These are phyloP conservation scores for Dioszegia aurantiaca DNA, from an alignment of 768 basidiomycete species.

Conservation along the genomic window DNA sequence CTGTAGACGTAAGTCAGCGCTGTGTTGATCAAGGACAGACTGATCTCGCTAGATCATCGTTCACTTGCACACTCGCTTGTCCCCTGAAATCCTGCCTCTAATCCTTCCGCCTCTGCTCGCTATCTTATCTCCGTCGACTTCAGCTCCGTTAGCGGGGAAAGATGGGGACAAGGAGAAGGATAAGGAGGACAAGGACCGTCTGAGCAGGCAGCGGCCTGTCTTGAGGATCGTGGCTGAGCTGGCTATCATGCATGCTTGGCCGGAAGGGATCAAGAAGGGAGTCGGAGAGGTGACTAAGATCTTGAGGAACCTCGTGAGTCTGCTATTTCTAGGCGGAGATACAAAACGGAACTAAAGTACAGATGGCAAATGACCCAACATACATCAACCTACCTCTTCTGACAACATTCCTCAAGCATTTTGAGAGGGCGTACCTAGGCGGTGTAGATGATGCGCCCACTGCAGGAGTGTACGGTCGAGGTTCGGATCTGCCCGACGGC, in stretches of 20 bases:
- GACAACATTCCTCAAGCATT: conserved; percentile 89
- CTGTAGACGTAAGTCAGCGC: conserved; percentile 69
- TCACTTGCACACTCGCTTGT: conserved; percentile 80
- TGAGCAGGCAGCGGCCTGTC: conserved; percentile 77
- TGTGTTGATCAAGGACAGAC: background rate
- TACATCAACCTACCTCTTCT: conserved; percentile 84
- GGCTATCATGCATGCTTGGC: conserved; percentile 78
- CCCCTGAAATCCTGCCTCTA: conserved; percentile 70
- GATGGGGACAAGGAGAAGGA: conserved; percentile 67
- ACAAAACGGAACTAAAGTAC: conserved; percentile 13
- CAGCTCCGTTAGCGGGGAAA: conserved; percentile 54
- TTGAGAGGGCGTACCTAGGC: conserved; percentile 80
- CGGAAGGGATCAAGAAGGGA: conserved; percentile 67
- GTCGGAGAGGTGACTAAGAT: conserved; percentile 74
- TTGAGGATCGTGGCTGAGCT: conserved; percentile 85
- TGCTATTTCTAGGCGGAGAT: background rate
- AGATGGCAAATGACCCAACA: conserved; percentile 85
- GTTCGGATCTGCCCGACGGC: conserved; percentile 24
- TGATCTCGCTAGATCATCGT: conserved; percentile 67
- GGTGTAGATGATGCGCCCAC: background rate
- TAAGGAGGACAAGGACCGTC: conserved; percentile 78
- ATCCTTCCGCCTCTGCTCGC: conserved; percentile 61
- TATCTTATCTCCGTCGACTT: conserved; percentile 51
- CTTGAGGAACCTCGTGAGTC: conserved; percentile 76
- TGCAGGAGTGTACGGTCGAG: background rate